Conservation (phyloP, 345 rosid species). For the Arabis hirsuta region DNA sequence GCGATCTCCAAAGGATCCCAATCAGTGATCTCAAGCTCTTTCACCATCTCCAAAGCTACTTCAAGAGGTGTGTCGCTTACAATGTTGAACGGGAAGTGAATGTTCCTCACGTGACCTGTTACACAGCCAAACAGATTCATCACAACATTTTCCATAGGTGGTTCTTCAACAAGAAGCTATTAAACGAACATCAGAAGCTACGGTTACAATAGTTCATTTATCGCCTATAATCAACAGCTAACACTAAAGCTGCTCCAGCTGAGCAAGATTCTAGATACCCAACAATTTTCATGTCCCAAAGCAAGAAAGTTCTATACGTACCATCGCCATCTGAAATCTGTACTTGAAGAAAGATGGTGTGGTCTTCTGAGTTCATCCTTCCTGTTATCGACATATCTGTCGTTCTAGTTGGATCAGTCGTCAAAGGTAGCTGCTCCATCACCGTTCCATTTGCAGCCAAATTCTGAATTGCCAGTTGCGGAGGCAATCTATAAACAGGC, state of each 20-base stretch:
- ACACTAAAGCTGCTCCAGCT: constrained; percentile 6
- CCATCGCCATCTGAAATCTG: constrained; percentile 79
- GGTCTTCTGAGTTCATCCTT: constrained; percentile 72
- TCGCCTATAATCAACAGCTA: constrained; percentile 14
- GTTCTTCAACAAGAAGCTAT: background rate
- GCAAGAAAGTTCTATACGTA: constrained; percentile 33
- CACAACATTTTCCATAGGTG: background rate
- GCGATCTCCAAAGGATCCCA: constrained; percentile 81
- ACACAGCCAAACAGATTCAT: constrained; percentile 12
- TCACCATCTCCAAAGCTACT: constrained; percentile 94
- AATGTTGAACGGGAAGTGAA: constrained; percentile 79
- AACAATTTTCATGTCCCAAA: constrained; percentile 12
- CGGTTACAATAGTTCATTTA: background rate
- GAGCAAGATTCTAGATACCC: constrained; percentile 16
- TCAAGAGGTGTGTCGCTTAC: constrained; percentile 71
- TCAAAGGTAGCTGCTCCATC: constrained; percentile 39
- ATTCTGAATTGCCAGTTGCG: constrained; percentile 43
- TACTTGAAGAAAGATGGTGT: constrained; percentile 81
- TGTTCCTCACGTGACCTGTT: constrained; percentile 78
- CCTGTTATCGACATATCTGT: constrained; percentile 87
- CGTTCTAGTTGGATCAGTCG: constrained; percentile 54
- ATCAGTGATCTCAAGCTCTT: constrained; percentile 66
- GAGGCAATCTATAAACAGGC: constrained; percentile 32
- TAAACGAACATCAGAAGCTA: constrained; percentile 3
- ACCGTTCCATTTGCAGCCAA: constrained; percentile 41